Percentiles rank a stretch among this genome's conserved stretches.
Conservation (phyloP, 2,329 filamentous ascomycete genomes). For the Exophiala viscosa region DNA sequence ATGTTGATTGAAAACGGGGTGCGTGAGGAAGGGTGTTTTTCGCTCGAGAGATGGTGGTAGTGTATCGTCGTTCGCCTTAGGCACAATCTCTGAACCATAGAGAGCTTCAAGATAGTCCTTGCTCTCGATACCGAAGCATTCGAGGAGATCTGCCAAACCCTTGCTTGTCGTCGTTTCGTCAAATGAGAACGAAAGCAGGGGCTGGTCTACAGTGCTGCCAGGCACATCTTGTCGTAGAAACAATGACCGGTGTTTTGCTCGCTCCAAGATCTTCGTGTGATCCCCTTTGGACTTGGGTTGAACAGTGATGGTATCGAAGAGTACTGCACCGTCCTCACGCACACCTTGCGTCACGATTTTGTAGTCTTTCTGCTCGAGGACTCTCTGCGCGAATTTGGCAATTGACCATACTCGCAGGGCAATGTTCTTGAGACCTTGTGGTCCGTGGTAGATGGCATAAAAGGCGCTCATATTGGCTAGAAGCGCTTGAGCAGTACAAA, state of each 20-base stretch:
- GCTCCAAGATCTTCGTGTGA: constrained; percentile 46
- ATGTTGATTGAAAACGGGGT: constrained; percentile 91
- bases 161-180: constrained; percentile 60
- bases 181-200: constrained; percentile 67
- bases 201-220: constrained; percentile 38
- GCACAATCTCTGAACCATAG: constrained; percentile 29
- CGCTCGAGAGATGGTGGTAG: constrained; percentile 55
- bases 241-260: constrained; percentile 45
- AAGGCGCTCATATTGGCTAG: constrained; percentile 94
- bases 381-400: constrained; percentile 65
- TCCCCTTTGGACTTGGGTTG: constrained; percentile 44
- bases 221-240: constrained; percentile 53
- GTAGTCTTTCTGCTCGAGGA: constrained; percentile 61
- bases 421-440: constrained; percentile 75
- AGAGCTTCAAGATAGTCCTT: constrained; percentile 13
- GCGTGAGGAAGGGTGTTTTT: constrained; percentile 72
- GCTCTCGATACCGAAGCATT: constrained; percentile 34
- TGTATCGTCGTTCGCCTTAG: constrained; percentile 40
- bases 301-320: constrained; percentile 80
- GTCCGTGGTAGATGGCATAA: constrained; percentile 92
- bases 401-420: constrained; percentile 72
- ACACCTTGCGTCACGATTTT: constrained; percentile 58
- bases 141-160: constrained; percentile 30
- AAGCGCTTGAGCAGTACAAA: constrained; percentile 91
- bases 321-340: constrained; percentile 52